Percentiles rank a stretch among this genome's conserved stretches.
Evolutionary conservation across 2,329 filamentous ascomycete species (phyloP).

Genomic region (Dactylellina drechsleri): DNA sequence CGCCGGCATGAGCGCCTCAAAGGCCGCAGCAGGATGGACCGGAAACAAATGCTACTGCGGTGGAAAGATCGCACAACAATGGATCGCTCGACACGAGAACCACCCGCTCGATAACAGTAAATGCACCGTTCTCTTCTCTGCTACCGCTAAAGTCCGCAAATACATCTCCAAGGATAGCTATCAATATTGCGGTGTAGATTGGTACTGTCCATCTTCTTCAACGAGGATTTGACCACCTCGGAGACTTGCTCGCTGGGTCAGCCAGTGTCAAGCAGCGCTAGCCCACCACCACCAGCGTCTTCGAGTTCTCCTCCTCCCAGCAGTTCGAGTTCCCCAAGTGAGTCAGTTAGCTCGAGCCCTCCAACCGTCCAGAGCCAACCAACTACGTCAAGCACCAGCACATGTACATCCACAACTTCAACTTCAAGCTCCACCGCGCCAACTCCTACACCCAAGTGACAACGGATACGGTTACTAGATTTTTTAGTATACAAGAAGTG

Average conservation of each 20-base stretch:
- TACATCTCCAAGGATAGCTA: slow-evolving; percentile 4
- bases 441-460: too few relatives aligned
- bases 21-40: background rate
- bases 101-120: background rate
- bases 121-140: slow-evolving; percentile 7
- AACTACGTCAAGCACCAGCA: too few relatives aligned
- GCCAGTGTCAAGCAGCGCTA: too few relatives aligned
- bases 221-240: slow-evolving; percentile 5
- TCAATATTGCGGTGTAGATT: slow-evolving; percentile 21
- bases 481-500: too few relatives aligned
- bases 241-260: background rate
- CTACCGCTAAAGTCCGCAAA: slow-evolving; percentile 7
- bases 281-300: too few relatives aligned
- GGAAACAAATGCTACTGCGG: slow-evolving; percentile 28
- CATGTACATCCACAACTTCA: too few relatives aligned
- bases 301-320: too few relatives aligned
- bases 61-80: slow-evolving; percentile 15
- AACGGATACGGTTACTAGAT: too few relatives aligned
- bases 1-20: slow-evolving; percentile 16
- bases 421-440: too few relatives aligned
- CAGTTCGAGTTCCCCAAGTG: too few relatives aligned
- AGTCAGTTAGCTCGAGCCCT: too few relatives aligned
- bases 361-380: too few relatives aligned
- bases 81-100: background rate
- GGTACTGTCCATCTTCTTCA: slow-evolving; percentile 11